phyloP scores from a whole-genome alignment of 1,139 yeast species.

The Hansenula lynferdii region DNA sequence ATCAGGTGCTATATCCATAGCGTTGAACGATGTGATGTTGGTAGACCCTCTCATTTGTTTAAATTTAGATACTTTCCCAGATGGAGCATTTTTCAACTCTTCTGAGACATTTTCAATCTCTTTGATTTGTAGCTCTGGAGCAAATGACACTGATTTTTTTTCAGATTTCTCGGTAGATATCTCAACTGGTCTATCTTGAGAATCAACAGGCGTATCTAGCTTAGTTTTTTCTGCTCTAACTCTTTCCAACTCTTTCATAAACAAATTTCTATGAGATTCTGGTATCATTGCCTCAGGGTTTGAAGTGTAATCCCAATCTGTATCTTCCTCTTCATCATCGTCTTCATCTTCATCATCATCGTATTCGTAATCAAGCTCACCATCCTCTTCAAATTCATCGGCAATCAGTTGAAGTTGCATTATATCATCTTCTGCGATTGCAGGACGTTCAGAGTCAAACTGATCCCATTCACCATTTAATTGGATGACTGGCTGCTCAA shows the following conservation, averaged over 20 bases:
- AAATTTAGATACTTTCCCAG: constrained; percentile 1
- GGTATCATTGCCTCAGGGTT: constrained; percentile 14
- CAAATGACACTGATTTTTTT: constrained; percentile 46
- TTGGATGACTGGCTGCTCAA: constrained; percentile 5
- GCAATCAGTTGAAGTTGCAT: constrained; percentile 48
- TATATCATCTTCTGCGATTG: constrained; percentile 48
- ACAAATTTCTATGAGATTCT: constrained; percentile 13
- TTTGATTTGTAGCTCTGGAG: constrained; percentile 43
- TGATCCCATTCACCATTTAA: constrained; percentile 9
- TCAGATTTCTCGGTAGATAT: background rate
- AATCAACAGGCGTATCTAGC: background rate
- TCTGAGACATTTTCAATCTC: constrained; percentile 49
- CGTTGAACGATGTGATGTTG: too few species aligned
- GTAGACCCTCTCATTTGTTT: constrained; percentile 2
- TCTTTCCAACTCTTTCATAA: constrained; percentile 15
- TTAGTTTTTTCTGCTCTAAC: constrained; percentile 7
- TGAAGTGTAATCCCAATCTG: constrained; percentile 18
- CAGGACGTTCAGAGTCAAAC: constrained; percentile 19
- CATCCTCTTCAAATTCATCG: constrained; percentile 43
- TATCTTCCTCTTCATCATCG: constrained; percentile 23
- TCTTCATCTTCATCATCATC: constrained; percentile 27
- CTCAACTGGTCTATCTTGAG: background rate
- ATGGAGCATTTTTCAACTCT: background rate
- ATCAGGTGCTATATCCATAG: too few species aligned
- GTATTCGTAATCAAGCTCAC: constrained; percentile 21